Evolutionary conservation across 495 filamentous ascomycete species (phyloP).

Genomic region (Talaromyces borbonicus): DNA sequence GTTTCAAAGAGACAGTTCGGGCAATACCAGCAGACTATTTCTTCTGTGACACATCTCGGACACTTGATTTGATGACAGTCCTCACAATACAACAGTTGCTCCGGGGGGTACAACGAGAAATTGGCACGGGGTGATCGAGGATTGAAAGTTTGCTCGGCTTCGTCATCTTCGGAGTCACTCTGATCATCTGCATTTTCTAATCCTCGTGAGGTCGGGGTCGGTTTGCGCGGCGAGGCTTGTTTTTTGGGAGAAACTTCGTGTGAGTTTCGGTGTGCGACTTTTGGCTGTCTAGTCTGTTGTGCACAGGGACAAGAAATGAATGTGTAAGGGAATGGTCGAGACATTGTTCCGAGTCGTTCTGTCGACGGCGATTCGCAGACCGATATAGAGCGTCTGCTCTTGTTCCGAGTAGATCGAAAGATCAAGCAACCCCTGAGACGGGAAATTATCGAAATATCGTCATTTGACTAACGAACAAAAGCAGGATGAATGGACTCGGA

Average conservation of each 20-base stretch:
- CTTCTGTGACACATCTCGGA: constrained; percentile 80
- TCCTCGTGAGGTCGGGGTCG: neutral
- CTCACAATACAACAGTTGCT: constrained; percentile 89
- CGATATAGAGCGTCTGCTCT: neutral
- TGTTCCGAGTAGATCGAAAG: neutral
- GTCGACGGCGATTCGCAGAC: neutral
- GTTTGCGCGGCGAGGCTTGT: constrained; percentile 17
- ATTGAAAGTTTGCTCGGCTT: constrained; percentile 77
- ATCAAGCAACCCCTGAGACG: constrained; percentile 2
- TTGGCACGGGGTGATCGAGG: constrained; percentile 73
- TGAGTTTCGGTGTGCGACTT: constrained; percentile 28
- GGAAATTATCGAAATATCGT: neutral
- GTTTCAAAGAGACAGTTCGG: constrained; percentile 96
- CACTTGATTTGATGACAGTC: constrained; percentile 95
- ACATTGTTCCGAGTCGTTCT: constrained; percentile 37
- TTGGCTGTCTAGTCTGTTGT: constrained; percentile 39
- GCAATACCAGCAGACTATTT: constrained; percentile 89
- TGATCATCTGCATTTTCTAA: neutral
- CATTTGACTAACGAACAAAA: neutral
- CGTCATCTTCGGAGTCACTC: constrained; percentile 42
- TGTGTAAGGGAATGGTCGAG: constrained; percentile 73
- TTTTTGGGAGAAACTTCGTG: constrained; percentile 30
- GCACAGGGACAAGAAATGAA: constrained; percentile 90
- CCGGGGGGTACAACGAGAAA: constrained; percentile 86
- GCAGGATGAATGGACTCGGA: neutral